Base-by-base conservation (phyloP, 2,329 filamentous ascomycete species). In the Epichloe elymi region DNA sequence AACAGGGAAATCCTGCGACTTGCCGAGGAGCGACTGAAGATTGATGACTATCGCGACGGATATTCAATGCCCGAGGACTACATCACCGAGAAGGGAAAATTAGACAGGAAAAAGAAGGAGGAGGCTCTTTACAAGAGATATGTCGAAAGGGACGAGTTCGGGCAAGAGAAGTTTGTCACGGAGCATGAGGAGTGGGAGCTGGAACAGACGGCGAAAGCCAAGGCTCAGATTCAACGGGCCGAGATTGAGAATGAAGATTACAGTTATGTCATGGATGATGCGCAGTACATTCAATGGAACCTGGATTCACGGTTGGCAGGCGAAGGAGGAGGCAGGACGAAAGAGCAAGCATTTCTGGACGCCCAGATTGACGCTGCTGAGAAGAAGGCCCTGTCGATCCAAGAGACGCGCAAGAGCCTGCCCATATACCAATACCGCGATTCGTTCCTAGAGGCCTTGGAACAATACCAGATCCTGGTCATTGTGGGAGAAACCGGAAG, bases 161-260 rank as follows among this genome's bases (percentile, higher is more conserved):
- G 90, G 4, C 83, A 93, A 56, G 91, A 96, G 64, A 85, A 84
- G 59, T 94, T 88, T 59, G 80, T 95, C 52, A 95, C 89, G 0
- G 93, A 98, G 65, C 86, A 95, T 56, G 90, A 98, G 55, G 87
- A 95, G 62, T 98, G 91, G 91, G 93, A 98, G 65, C 74, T 81
- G 52, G 91, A 97, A 63, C 91, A 97, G 68, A 79, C 85, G 1
- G 77, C 83, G 51, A 94, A 94, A 65, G 90, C 88, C 5, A 93
- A 91, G 64, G 83, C 88, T 1, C 89, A 95, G 64, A 88, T 95
- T 53, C 76, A 80, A 57, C 80, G 82, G 49, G 71, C 81, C 0
- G 88, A 94, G 62, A 77, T 83, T 37, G 81, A 86, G 14, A 83
- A 90, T 49, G 83, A 89, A 12, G 84, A 94, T 53, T 98, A 97